Percentiles rank a stretch among this genome's conserved stretches.
Evolutionary conservation across 2,329 filamentous ascomycete genomes (phyloP).

Genomic region (Teratosphaeriaceae sp.): DNA sequence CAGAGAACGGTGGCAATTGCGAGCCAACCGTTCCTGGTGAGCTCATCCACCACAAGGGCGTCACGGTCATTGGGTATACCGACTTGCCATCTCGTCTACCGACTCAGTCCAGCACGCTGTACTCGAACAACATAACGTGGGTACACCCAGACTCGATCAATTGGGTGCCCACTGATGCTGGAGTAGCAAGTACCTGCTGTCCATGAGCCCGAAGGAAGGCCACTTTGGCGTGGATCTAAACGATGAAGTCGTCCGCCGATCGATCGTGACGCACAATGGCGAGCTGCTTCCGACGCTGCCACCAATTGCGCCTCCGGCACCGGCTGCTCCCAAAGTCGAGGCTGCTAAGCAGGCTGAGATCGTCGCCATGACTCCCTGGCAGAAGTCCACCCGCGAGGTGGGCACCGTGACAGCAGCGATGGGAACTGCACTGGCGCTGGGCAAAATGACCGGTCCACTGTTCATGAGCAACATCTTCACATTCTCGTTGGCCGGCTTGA

Average conservation of each 20-base stretch:
- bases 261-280: conserved; percentile 75
- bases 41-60: conserved; percentile 63
- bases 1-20: conserved; percentile 83
- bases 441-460: conserved; percentile 71
- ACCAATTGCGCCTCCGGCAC: conserved; percentile 55
- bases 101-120: conserved; percentile 82
- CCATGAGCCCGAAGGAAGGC: conserved; percentile 70
- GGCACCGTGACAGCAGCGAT: conserved; percentile 69
- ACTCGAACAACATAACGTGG: conserved; percentile 65
- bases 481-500: conserved; percentile 74
- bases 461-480: conserved; percentile 89
- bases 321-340: conserved; percentile 46
- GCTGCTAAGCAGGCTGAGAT: conserved; percentile 49
- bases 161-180: not conserved
- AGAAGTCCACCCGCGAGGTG: conserved; percentile 71
- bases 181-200: conserved; percentile 70
- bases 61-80: conserved; percentile 83
- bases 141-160: not conserved
- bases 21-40: conserved; percentile 72
- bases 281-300: conserved; percentile 69
- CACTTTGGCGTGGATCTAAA: conserved; percentile 72
- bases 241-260: conserved; percentile 79
- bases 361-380: conserved; percentile 71
- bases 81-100: conserved; percentile 81
- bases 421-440: conserved; percentile 66